A percentile compares a stretch with the other conserved stretches of the same genome.
Conservation (phyloP, 805 yeast species). For the Candida ulmi region DNA sequence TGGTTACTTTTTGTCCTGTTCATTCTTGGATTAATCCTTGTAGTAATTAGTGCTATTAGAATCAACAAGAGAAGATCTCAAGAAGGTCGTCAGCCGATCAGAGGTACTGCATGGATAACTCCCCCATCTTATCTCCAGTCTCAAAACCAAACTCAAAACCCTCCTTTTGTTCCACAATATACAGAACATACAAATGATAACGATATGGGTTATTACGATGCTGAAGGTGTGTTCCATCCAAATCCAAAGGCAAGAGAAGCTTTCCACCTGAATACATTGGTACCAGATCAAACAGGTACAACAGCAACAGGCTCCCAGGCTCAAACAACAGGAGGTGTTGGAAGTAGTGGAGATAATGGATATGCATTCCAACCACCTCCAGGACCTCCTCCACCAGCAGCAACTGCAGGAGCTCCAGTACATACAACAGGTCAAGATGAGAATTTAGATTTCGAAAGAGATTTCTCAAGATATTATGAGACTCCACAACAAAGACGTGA, state of each 20-base stretch:
- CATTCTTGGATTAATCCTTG: constrained; percentile 39
- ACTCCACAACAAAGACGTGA: background rate
- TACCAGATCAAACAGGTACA: constrained; percentile 20
- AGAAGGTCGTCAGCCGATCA: constrained; percentile 48
- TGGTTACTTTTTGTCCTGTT: constrained; percentile 50
- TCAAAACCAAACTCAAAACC: constrained; percentile 29
- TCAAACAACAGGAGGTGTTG: background rate
- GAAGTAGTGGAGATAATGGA: background rate
- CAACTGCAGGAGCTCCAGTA: background rate
- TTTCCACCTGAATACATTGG: constrained; percentile 13
- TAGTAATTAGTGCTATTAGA: constrained; percentile 45
- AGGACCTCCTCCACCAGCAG: constrained; percentile 3
- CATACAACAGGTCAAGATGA: constrained; percentile 11
- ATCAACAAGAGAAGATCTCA: constrained; percentile 46
- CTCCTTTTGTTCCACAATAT: constrained; percentile 63
- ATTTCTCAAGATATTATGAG: constrained; percentile 20
- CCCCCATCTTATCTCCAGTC: constrained; percentile 62
- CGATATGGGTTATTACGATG: constrained; percentile 60
- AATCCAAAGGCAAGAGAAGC: constrained; percentile 27
- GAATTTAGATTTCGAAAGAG: constrained; percentile 17
- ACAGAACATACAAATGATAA: constrained; percentile 60
- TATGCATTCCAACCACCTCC: background rate
- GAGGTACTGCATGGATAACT: constrained; percentile 81
- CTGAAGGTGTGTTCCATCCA: constrained; percentile 24
- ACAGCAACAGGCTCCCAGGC: background rate